Evolutionary conservation across 2,329 filamentous ascomycete species (phyloP).

Genomic region (Ophiostoma tasmaniense): DNA sequence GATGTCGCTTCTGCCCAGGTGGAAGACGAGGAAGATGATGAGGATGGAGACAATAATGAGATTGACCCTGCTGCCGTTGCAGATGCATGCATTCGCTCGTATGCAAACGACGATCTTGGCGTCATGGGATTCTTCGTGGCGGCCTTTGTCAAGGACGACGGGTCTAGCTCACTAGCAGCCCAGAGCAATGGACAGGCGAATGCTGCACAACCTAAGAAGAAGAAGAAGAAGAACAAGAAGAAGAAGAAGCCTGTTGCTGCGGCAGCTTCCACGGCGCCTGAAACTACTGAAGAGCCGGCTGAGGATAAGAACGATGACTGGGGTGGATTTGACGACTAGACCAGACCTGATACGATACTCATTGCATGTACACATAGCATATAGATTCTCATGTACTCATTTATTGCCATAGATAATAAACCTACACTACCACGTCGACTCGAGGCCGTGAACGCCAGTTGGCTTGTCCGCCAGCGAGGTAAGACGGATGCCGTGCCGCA

Average conservation of each 20-base stretch:
- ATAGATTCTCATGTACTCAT: not conserved
- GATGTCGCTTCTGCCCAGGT: constrained; percentile 29
- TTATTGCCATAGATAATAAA: constrained; percentile 11
- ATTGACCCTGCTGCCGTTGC: constrained; percentile 36
- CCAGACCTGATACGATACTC: not conserved
- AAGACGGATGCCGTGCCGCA: constrained; percentile 35
- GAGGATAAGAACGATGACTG: constrained; percentile 12
- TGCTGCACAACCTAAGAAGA: not conserved
- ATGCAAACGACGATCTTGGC: constrained; percentile 70
- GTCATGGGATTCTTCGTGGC: constrained; percentile 95
- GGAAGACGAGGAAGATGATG: not conserved
- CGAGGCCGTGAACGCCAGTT: constrained; percentile 31
- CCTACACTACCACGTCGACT: constrained; percentile 21
- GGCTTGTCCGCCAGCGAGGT: constrained; percentile 34
- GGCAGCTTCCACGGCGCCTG: not conserved
- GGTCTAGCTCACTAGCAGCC: too few relatives aligned
- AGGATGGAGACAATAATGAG: not conserved
- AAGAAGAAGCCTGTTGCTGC: not conserved
- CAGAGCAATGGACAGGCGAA: not conserved
- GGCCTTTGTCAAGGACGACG: constrained; percentile 61
- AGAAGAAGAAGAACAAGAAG: constrained; percentile 7
- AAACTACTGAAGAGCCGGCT: not conserved
- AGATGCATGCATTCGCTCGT: constrained; percentile 72
- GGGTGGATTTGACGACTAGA: constrained; percentile 22
- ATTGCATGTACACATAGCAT: not conserved